Conservation (phyloP, 192 early-diverging fungal genomes). For the Entomortierella lignicola region DNA sequence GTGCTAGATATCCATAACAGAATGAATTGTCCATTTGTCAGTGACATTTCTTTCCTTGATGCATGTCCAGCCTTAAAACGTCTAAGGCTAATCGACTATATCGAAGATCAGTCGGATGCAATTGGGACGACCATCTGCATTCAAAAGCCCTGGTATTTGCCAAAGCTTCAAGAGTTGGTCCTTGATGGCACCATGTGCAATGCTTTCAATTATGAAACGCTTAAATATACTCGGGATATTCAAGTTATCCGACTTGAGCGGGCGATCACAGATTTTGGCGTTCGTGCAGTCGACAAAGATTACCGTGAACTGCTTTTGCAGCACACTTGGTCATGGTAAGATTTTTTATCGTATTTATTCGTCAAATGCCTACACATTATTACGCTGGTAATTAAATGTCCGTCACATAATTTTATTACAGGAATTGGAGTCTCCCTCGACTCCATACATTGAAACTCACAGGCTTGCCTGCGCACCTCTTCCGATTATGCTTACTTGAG, state of each 20-base stretch:
- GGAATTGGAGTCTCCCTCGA: constrained; percentile 25
- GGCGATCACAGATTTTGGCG: background rate
- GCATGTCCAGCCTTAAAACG: constrained; percentile 7
- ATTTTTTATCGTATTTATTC: background rate
- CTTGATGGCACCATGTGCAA: constrained; percentile 15
- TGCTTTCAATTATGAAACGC: constrained; percentile 22
- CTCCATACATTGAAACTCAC: constrained; percentile 1
- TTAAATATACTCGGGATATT: constrained; percentile 1
- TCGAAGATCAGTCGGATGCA: background rate
- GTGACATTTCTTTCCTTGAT: constrained; percentile 13
- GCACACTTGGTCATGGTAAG: constrained; percentile 28
- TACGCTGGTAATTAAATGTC: too few species aligned
- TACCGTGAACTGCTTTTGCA: constrained; percentile 6
- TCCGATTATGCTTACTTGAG: constrained; percentile 3
- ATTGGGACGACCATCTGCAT: background rate
- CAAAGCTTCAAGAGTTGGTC: constrained; percentile 4
- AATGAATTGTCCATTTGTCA: background rate
- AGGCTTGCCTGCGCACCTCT: constrained; percentile 26
- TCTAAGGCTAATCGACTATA: constrained; percentile 7
- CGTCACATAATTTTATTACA: too few species aligned
- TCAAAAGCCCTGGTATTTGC: constrained; percentile 23
- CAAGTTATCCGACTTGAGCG: constrained; percentile 10
- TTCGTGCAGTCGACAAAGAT: background rate
- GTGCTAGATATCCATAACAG: constrained; percentile 7
- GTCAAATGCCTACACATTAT: too few species aligned